Evolutionary conservation across 768 basidiomycete genomes (phyloP).

Genomic region (Piloderma croceum): DNA sequence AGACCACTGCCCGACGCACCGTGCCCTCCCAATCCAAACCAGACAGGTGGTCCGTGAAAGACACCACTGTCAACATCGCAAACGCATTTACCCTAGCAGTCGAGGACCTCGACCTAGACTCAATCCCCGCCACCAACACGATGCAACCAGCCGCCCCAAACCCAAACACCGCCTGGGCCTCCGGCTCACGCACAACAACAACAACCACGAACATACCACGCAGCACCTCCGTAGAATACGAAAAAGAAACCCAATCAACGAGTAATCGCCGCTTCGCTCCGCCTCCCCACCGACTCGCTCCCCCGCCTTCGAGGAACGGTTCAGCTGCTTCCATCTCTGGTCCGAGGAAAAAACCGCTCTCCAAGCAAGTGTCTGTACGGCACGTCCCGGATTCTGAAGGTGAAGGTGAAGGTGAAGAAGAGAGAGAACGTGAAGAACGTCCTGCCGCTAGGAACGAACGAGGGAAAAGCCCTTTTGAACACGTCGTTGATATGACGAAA

Average conservation of each 20-base stretch:
- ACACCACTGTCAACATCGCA: conserved; percentile 84
- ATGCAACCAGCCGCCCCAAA: conserved; percentile 37
- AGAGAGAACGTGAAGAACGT: conserved; percentile 17
- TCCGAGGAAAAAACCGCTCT: conserved; percentile 39
- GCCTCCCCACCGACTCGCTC: conserved; percentile 47
- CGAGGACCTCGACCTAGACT: conserved; percentile 28
- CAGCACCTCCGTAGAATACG: conserved; percentile 78
- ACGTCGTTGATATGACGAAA: conserved; percentile 51
- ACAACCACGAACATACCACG: conserved; percentile 49
- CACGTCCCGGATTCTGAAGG: conserved; percentile 68
- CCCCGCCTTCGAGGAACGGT: conserved; percentile 17
- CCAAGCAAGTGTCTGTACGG: conserved; percentile 49
- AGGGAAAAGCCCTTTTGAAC: conserved; percentile 66
- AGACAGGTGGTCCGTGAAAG: conserved; percentile 67
- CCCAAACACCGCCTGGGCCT: conserved; percentile 65
- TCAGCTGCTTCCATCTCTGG: conserved; percentile 23
- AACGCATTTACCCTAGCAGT: conserved; percentile 75
- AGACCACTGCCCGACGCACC: conserved; percentile 53
- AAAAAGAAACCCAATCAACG: conserved; percentile 54
- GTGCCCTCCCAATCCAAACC: conserved; percentile 64
- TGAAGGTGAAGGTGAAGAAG: conserved; percentile 37
- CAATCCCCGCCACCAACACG: conserved; percentile 7
- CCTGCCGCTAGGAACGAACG: conserved; percentile 32
- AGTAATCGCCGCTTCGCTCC: conserved; percentile 53
- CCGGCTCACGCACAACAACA: conserved; percentile 41